Conservation (phyloP, 305 asterid species). For the Lippia alba region DNA sequence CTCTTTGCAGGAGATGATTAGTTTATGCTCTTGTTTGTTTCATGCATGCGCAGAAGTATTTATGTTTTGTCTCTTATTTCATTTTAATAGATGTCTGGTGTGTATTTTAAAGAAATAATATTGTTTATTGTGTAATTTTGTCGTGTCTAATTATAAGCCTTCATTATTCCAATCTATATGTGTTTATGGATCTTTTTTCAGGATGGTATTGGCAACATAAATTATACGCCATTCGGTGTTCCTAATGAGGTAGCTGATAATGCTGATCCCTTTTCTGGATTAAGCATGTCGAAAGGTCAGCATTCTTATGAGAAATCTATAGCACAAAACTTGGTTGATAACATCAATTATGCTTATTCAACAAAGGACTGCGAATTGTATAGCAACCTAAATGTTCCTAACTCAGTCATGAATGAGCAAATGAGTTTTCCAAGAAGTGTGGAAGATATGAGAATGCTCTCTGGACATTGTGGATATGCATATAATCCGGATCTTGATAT, state of each 20-base stretch:
- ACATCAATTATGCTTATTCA: neutral
- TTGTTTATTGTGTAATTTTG: neutral
- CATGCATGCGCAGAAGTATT: neutral
- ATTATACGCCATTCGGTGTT: no score
- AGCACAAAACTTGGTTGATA: neutral
- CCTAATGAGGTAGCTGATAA: no score
- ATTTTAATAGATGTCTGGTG: neutral
- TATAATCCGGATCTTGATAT: slow-evolving; percentile 11
- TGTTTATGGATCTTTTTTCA: no score
- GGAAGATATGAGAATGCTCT: neutral
- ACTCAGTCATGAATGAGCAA: neutral
- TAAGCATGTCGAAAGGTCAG: neutral
- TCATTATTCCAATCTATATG: no score
- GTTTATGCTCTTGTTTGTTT: neutral
- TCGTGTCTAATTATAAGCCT: no score
- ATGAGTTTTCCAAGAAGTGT: neutral
- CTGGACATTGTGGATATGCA: neutral
- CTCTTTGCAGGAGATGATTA: neutral
- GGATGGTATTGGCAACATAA: no score
- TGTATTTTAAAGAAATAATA: no score
- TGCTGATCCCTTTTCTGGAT: neutral
- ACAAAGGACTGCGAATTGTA: neutral
- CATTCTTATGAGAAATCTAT: neutral
- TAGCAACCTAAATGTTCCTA: neutral
- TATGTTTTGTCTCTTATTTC: neutral